Base-by-base conservation (phyloP, 768 basidiomycete species). In the Boletellus ananas region DNA sequence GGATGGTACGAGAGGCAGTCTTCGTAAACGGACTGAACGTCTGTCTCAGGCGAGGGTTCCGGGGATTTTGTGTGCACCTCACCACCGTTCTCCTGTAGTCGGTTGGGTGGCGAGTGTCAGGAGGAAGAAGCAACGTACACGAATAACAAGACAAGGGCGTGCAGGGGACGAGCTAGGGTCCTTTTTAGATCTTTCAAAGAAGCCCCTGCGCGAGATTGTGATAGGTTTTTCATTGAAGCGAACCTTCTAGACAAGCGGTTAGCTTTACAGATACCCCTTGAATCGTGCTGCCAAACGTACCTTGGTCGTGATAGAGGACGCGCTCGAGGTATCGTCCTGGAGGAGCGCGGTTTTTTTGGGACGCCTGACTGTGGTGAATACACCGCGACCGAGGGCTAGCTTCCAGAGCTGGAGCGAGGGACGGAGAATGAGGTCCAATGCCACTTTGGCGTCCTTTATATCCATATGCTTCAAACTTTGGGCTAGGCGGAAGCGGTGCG, bases 141-240 rank as follows among this genome's bases (percentile, higher is more conserved):
- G 58, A 18, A 57, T 31, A 10, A 65, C 45, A 5, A 67, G 65
- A 50, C 65, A 67, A n/a, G 67, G 60, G 1, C 67, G 67, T 23
- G 47, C 34, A 43, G 56, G 60, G 40, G 60, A 57, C 25, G 52
- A 46, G 23, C 4, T 14, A 18, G 49, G 50, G 27, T 56, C 48
- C 18, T 41, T 54, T 18, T 45, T 57, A 17, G 34, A 52, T 29
- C 51, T 52, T 7, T 47, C 57, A 5, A 67, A 54, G 39, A 65
- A 58, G 18, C 47, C 6, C 23, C 16, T 62, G 7, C 51, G 54
- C 9, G 58, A 52, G 33, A 65, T 60, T 33, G 61, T 56, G 17
- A 59, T 34, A n/a, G 65, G 67, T 12, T 45, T 56, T 13, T 62
- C 60, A 44, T 64, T 23, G 13, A 67, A 67, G 46, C 67, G 65